These are phyloP conservation scores for Fusarium pseudograminearum DNA, from an alignment of 2,329 filamentous ascomycete species.

Conservation along the genomic window DNA sequence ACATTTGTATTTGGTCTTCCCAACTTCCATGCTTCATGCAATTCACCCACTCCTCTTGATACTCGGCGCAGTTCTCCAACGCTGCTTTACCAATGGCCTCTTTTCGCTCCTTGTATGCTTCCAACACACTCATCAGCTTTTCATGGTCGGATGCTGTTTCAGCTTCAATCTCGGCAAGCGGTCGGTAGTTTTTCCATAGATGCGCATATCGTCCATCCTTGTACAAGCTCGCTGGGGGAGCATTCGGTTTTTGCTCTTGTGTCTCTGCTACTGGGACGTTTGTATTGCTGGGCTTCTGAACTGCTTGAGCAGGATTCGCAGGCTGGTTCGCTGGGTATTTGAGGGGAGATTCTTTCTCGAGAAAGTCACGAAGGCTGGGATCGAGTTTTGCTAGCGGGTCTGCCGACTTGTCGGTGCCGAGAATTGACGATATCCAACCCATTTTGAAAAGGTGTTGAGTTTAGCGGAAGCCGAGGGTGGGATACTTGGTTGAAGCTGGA, in stretches of 20 bases:
- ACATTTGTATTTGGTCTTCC: conserved; percentile 80
- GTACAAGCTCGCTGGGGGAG: conserved; percentile 66
- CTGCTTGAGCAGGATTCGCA: conserved; percentile 24
- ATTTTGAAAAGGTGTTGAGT: conserved; percentile 51
- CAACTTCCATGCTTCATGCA: conserved; percentile 83
- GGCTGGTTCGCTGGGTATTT: conserved; percentile 65
- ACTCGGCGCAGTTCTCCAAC: conserved; percentile 91
- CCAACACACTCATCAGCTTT: conserved; percentile 81
- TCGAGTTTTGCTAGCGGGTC: conserved; percentile 81
- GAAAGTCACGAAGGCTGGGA: conserved; percentile 84
- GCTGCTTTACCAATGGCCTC: conserved; percentile 82
- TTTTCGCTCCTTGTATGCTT: conserved; percentile 86
- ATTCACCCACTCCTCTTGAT: conserved; percentile 83
- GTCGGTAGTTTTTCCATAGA: conserved; percentile 91
- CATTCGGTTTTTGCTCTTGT: conserved; percentile 41
- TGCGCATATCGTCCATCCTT: conserved; percentile 78
- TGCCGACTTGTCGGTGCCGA: conserved; percentile 60
- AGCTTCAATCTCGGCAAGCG: conserved; percentile 76
- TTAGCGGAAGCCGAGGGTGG: neutral
- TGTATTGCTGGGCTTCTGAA: conserved; percentile 16
- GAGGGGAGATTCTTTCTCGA: conserved; percentile 83
- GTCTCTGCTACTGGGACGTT: conserved; percentile 36
- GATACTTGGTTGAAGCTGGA: conserved; percentile 4
- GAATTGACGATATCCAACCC: conserved; percentile 70
- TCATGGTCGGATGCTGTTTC: conserved; percentile 81